Conservation (phyloP, 108 stramenopile genomes). For the Fistulifera pelliculosa region DNA sequence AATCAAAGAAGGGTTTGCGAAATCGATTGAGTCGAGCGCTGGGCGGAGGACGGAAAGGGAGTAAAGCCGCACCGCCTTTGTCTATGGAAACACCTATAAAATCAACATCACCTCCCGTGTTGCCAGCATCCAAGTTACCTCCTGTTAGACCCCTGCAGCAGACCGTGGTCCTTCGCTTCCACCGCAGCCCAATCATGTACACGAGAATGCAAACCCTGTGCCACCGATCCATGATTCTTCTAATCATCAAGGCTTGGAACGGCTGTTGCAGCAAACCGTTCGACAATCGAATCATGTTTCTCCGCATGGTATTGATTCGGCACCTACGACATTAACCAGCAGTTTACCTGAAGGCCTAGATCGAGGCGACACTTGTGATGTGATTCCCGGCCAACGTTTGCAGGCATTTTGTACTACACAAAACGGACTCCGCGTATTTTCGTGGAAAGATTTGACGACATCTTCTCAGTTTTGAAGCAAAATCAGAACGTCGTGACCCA, state of each 20-base stretch:
- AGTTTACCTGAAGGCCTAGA: constrained; percentile 53
- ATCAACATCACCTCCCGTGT: neutral
- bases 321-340: constrained; percentile 23
- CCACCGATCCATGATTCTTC: constrained; percentile 33
- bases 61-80: neutral
- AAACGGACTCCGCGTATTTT: constrained; percentile 58
- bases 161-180: neutral
- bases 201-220: constrained; percentile 7
- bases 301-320: constrained; percentile 32
- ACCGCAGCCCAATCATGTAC: neutral
- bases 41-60: constrained; percentile 4
- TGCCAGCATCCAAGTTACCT: neutral
- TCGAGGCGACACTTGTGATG: constrained; percentile 48
- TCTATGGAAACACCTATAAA: neutral
- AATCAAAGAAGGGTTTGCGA: neutral
- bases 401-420: constrained; percentile 44
- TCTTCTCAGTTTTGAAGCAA: constrained; percentile 31
- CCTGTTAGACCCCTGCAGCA: neutral
- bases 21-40: constrained; percentile 1
- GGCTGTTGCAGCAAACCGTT: constrained; percentile 42
- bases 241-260: constrained; percentile 45
- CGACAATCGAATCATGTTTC: constrained; percentile 34
- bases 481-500: constrained; percentile 44
- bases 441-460: constrained; percentile 16
- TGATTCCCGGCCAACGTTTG: constrained; percentile 56